Conservation (phyloP, 768 basidiomycete genomes). For the Russula brevipes region DNA sequence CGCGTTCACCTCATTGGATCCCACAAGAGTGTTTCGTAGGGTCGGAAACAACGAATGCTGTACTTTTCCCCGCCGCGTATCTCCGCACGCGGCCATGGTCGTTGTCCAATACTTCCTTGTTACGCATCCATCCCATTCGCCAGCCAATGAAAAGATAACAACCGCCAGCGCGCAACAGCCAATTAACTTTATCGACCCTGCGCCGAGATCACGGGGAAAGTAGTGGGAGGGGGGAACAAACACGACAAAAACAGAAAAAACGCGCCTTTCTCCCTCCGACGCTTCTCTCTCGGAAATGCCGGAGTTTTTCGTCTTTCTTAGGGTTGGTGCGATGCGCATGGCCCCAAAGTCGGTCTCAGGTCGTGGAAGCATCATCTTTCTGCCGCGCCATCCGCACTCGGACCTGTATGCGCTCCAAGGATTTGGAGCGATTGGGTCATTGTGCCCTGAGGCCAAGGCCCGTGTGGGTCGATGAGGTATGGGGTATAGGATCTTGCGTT, state of each 20-base stretch:
- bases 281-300: too few relatives aligned
- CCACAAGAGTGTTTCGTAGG: too few relatives aligned
- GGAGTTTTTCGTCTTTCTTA: background rate
- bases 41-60: background rate
- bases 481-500: too few relatives aligned
- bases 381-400: background rate
- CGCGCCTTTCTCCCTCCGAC: too few relatives aligned
- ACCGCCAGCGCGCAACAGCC: too few relatives aligned
- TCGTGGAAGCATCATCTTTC: background rate
- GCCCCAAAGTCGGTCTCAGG: background rate
- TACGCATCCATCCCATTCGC: too few relatives aligned
- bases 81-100: background rate
- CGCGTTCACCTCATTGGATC: background rate
- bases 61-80: background rate
- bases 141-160: too few relatives aligned
- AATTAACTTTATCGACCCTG: too few relatives aligned
- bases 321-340: background rate
- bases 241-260: too few relatives aligned
- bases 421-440: background rate
- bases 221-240: too few relatives aligned
- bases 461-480: too few relatives aligned
- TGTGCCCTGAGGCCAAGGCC: background rate
- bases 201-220: too few relatives aligned
- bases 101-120: background rate
- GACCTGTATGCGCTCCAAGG: background rate